Evolutionary conservation across 305 asterid genomes (phyloP), one percentile per base, ranked within the genome.

Genomic region (Andrographis paniculata): DNA sequence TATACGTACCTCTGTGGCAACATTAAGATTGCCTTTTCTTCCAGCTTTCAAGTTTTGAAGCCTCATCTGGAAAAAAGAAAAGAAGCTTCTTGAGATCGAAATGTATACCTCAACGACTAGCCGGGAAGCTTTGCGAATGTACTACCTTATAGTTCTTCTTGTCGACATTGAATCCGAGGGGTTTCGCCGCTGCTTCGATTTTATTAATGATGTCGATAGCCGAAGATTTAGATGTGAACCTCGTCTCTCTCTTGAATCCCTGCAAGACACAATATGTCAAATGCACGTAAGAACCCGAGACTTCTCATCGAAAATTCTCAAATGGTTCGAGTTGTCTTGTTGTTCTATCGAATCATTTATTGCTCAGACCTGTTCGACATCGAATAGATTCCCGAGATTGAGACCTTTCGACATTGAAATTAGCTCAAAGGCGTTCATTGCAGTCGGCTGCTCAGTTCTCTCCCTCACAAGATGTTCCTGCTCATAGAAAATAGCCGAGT

Each of bases 241-340:
- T 82, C 0, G 98, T 89, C 67, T 89, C 98, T 65, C 93, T 78
- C 74, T 85, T 89, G 70, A 79, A 76, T 61, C 68, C 94, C 98
- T 89, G 61, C 31, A 24, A 13, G 8, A 13, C 14, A 12, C 19
- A 31, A 20, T 54, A 45, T 42, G 20, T 36, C 30, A 59, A n/a
- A n/a, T n/a, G n/a, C n/a, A n/a, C n/a, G n/a, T n/a, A n/a, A n/a
- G n/a, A n/a, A n/a, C n/a, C 56, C 31, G 18, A 33, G 16, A 41
- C 23, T 11, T 30, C 27, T 23, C n/a, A n/a, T n/a, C n/a, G n/a
- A n/a, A n/a, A n/a, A n/a, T n/a, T n/a, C n/a, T n/a, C n/a, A n/a
- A n/a, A n/a, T n/a, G n/a, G n/a, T n/a, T n/a, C n/a, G n/a, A n/a
- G n/a, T n/a, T n/a, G n/a, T n/a, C n/a, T n/a, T n/a, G n/a, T n/a